A percentile compares a stretch with the other conserved stretches of the same genome.
These are phyloP conservation scores for Scheffersomyces stambukii DNA, from an alignment of 1,139 yeast species.

Conservation along the genomic window DNA sequence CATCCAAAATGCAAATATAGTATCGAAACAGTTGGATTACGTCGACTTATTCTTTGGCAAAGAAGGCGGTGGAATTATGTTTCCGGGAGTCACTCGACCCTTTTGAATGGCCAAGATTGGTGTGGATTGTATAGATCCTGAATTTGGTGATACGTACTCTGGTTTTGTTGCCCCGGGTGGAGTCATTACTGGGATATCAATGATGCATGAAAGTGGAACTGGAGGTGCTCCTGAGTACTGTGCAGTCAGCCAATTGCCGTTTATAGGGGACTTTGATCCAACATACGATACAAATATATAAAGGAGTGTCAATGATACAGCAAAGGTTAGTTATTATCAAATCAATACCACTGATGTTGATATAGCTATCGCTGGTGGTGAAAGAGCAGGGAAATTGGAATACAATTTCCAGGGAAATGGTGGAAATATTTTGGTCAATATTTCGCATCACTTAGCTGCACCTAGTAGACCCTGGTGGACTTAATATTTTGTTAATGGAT, in stretches of 20 bases:
- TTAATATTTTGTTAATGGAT: constrained; percentile 25
- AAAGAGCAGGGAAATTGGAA: constrained; percentile 21
- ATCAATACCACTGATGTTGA: constrained; percentile 17
- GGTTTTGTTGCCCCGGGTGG: constrained; percentile 34
- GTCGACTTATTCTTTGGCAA: constrained; percentile 36
- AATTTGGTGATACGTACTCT: constrained; percentile 24
- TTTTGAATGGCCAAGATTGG: constrained; percentile 40
- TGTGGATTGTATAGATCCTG: constrained; percentile 22
- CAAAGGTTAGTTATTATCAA: constrained; percentile 23
- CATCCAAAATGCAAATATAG: neutral
- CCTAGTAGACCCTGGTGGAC: constrained; percentile 28
- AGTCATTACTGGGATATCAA: constrained; percentile 26
- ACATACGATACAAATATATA: constrained; percentile 10
- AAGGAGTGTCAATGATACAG: constrained; percentile 17
- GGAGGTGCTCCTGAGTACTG: constrained; percentile 39
- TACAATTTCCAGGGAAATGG: constrained; percentile 18
- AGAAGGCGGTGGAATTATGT: constrained; percentile 30
- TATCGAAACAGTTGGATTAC: constrained; percentile 6
- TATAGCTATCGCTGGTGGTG: constrained; percentile 24
- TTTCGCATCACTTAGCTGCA: constrained; percentile 24
- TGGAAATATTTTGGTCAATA: constrained; percentile 20
- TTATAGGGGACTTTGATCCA: constrained; percentile 16
- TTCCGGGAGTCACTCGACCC: constrained; percentile 35
- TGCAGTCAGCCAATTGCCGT: constrained; percentile 28
- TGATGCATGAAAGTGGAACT: constrained; percentile 40